Evolutionary conservation across 495 filamentous ascomycete species (phyloP), one percentile per base, ranked within the genome.

Genomic region (Aspergillus panamensis): DNA sequence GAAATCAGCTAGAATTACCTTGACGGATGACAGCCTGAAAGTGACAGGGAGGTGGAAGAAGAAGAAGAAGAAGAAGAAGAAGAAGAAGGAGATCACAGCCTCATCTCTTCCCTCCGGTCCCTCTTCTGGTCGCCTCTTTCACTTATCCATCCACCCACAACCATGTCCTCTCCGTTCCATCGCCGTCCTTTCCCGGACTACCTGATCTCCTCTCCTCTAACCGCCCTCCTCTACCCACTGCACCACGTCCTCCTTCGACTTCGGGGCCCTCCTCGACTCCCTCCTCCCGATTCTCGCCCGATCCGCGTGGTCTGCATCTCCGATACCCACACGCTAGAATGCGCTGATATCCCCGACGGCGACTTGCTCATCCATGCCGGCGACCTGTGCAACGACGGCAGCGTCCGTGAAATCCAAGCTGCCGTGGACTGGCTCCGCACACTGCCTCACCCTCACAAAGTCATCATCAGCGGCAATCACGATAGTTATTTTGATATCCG

Each of bases 361-460:
- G 94, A 97, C 62, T 74, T 97, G 25, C 77, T 97, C 8, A 89
- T 97, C 48, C 93, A 96, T 65, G 89, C 90, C 9, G 93, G 93
- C 8, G 93, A 97, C 69, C 72, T 97, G 57, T 83, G 84, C 48
- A 87, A 89, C 54, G 79, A 77, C 33, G 94, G 93, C 50, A 87
- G 82, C 16, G 76, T 80, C 4, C 75, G 77, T 9, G 86, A 90
- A 49, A 86, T 97, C 43, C 88, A 92, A 76, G 79, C 75, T 31
- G 84, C 89, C 61, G 70, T 96, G 19, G 83, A 92, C 70, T 97
- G 92, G 92, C 77, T 97, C 4, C 72, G 73, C 25, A 76, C 74
- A 19, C 78, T 92, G 2, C 85, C 87, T 1, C 91, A 96, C 63
- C 70, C 72, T 32, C 78, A 92, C 59, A 96, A 96, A 70, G 81